Conservation (phyloP, 2,329 filamentous ascomycete genomes). For the Magnaporthiopsis incrustans region DNA sequence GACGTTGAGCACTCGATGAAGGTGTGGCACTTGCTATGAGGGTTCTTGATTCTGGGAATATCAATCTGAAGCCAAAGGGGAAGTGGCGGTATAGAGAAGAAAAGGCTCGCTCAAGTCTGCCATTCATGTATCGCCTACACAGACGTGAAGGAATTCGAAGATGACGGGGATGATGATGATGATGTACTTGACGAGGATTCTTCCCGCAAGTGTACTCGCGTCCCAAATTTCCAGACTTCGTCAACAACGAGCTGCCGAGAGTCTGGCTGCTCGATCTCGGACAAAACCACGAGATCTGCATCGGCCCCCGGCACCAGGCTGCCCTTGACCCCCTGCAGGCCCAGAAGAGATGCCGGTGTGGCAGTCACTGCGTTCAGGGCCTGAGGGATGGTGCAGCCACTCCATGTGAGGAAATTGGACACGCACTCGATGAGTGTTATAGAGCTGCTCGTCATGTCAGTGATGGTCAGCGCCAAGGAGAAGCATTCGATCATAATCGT, state of each 20-base stretch:
- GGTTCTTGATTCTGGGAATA: not conserved
- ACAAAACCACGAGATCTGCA: constrained; percentile 62
- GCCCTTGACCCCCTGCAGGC: constrained; percentile 59
- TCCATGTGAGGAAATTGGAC: constrained; percentile 73
- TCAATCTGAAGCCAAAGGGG: not conserved
- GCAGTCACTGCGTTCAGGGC: constrained; percentile 66
- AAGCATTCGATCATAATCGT: too few species aligned
- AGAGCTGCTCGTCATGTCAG: constrained; percentile 36
- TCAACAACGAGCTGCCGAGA: constrained; percentile 53
- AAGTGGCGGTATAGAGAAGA: not conserved
- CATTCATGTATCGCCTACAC: not conserved
- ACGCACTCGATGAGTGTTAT: constrained; percentile 74
- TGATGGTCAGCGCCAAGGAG: not conserved
- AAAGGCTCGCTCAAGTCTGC: not conserved
- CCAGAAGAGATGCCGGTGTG: constrained; percentile 71
- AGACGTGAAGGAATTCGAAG: not conserved
- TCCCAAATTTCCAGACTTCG: constrained; percentile 74
- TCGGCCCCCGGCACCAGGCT: constrained; percentile 54
- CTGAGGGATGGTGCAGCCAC: constrained; percentile 57
- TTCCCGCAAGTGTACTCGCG: constrained; percentile 29
- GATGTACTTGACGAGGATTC: not conserved
- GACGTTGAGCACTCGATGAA: not conserved
- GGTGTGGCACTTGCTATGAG: not conserved
- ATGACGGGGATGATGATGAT: not conserved
- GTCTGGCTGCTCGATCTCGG: constrained; percentile 32